These are phyloP conservation scores for Fusarium duplospermum DNA, from an alignment of 2,329 filamentous ascomycete species.

Conservation along the genomic window DNA sequence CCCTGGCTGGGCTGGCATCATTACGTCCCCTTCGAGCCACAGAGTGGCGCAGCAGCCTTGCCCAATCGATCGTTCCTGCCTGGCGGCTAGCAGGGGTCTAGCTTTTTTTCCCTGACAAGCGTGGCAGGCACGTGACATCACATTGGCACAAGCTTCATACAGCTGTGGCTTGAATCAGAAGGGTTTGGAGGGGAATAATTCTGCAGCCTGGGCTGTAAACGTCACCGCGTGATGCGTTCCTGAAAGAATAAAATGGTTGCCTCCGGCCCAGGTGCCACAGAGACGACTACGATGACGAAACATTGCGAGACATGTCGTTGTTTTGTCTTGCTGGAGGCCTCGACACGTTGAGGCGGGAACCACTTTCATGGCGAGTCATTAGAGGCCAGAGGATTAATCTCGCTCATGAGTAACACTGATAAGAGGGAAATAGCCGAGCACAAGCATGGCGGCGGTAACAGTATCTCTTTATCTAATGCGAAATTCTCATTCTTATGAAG, in stretches of 20 bases:
- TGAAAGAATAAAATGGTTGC: constrained; percentile 21
- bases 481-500: background rate
- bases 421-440: background rate
- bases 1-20: constrained; percentile 22
- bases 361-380: background rate
- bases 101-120: background rate
- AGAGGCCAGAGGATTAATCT: background rate
- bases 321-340: constrained; percentile 5
- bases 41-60: constrained; percentile 38
- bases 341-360: background rate
- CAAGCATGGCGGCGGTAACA: background rate
- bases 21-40: constrained; percentile 40
- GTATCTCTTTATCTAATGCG: background rate
- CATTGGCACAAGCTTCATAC: background rate
- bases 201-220: constrained; percentile 38
- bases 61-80: background rate
- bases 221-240: constrained; percentile 39
- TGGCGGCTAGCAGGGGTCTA: background rate
- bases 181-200: constrained; percentile 21
- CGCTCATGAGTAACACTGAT: background rate
- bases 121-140: constrained; percentile 29
- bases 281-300: background rate
- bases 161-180: constrained; percentile 31
- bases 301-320: constrained; percentile 6
- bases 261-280: constrained; percentile 9